Conservation (phyloP, 805 yeast species). For the Ogataea dorogensis region DNA sequence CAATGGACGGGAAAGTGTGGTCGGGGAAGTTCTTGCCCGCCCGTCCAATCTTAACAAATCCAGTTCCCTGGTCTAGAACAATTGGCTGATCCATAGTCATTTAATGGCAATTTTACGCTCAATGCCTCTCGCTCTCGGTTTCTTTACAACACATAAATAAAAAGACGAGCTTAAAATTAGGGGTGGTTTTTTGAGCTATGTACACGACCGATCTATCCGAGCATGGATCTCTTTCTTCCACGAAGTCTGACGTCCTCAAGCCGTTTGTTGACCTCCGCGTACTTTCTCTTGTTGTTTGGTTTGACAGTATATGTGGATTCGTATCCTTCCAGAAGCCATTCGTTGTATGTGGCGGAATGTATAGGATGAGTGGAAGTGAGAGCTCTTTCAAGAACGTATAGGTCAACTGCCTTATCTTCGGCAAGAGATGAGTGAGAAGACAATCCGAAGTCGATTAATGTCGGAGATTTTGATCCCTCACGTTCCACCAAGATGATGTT, state of each 20-base stretch:
- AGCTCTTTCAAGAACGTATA: slow-evolving; percentile 92
- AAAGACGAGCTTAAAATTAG: slow-evolving; percentile 1
- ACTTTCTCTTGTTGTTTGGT: slow-evolving; percentile 38
- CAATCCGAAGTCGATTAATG: slow-evolving; percentile 87
- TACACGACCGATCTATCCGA: slow-evolving; percentile 47
- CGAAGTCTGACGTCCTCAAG: slow-evolving; percentile 84
- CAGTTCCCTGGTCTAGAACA: slow-evolving; percentile 98
- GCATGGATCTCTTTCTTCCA: slow-evolving; percentile 93
- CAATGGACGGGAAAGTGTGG: slow-evolving; percentile 93
- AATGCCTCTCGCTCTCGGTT: slow-evolving; percentile 7
- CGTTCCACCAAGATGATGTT: slow-evolving; percentile 58
- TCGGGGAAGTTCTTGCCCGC: slow-evolving; percentile 98
- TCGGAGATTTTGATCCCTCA: slow-evolving; percentile 40
- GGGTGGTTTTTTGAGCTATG: slow-evolving; percentile 1
- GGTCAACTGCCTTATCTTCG: slow-evolving; percentile 96
- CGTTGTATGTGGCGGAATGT: slow-evolving; percentile 58
- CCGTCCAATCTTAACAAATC: slow-evolving; percentile 94
- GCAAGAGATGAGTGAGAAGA: slow-evolving; percentile 71
- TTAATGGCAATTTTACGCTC: slow-evolving; percentile 9
- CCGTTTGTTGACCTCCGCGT: slow-evolving; percentile 56
- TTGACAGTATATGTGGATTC: slow-evolving; percentile 36
- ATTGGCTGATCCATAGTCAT: slow-evolving; percentile 32
- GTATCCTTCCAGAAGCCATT: slow-evolving; percentile 76
- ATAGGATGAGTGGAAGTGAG: slow-evolving; percentile 86
- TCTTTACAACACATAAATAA: slow-evolving; percentile 12